phyloP scores from a whole-genome alignment of 2,329 filamentous ascomycete species.

The Phaeosphaeria sp. region DNA sequence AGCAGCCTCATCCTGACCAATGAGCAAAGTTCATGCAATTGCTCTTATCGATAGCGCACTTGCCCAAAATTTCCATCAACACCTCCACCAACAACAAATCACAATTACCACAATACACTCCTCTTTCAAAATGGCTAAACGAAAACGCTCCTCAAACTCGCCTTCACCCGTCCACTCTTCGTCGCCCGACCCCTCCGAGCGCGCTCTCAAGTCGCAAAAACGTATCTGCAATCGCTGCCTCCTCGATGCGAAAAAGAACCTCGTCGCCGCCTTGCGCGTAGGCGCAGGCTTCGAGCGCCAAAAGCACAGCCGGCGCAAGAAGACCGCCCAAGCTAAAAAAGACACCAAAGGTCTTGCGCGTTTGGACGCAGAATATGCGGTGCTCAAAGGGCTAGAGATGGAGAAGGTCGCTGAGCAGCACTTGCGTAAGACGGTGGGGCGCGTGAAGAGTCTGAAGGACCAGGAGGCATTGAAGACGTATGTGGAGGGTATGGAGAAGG shows the following conservation, averaged over 20 bases:
- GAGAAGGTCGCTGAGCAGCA: conserved; percentile 58
- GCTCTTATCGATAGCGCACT: background rate
- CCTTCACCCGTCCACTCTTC: conserved; percentile 5
- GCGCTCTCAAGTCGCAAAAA: conserved; percentile 23
- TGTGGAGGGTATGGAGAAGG: conserved; percentile 46
- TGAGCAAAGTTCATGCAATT: background rate
- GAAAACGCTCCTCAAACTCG: conserved; percentile 37
- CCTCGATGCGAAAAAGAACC: conserved; percentile 62
- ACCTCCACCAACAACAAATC: background rate
- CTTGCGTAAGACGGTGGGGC: conserved; percentile 62
- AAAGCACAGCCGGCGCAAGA: conserved; percentile 69
- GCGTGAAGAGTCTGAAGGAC: conserved; percentile 63
- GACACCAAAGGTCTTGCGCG: conserved; percentile 60
- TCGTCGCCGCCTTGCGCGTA: conserved; percentile 70
- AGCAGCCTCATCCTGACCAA: background rate
- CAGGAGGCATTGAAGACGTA: conserved; percentile 54
- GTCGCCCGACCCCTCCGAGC: conserved; percentile 3
- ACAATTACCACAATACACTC: background rate
- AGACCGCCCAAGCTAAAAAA: conserved; percentile 57
- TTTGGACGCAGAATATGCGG: conserved; percentile 67
- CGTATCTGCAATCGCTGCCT: conserved; percentile 52
- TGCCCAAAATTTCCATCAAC: background rate
- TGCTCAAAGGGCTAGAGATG: conserved; percentile 64
- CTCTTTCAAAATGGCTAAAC: conserved; percentile 36
- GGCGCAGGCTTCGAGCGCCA: conserved; percentile 81